Evolutionary conservation across 345 rosid species (phyloP), one percentile per base, ranked within the genome.

Genomic region (Corchorus capsularis): DNA sequence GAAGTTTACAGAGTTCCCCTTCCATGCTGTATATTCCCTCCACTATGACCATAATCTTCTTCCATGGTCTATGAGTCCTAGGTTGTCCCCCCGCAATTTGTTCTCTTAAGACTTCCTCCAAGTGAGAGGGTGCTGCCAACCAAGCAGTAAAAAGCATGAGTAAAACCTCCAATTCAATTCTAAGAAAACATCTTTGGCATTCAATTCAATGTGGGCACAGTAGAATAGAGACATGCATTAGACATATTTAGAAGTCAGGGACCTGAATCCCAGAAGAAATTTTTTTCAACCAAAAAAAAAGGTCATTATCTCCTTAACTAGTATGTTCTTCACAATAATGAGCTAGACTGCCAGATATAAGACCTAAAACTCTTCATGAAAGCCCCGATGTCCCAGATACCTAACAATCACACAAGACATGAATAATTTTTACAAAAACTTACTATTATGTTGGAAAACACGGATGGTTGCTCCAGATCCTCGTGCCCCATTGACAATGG

Each of bases 11-110:
- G 60, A 94, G 83, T 62, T 91, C 95, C 60, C 98, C 97, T 83
- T 94, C 97, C 97, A 93, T 94, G 79, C 98, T 93, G 80, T 93
- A 94, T 64, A 91, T 93, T 35, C 98, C 98, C 82, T 94, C 97
- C n/a, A 93, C 89, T 2, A 94, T 77, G 35, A 94, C 95, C 15
- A 94, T 82, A 35, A 93, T 94, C 88, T 94, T 91, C 87, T 89
- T 94, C 98, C 98, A 94, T 0, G 97, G 97, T 77, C 95, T 86
- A 74, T 88, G 98, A 7, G 97, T 93, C 85, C 93, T 89, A 0
- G 97, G 97, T 80, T 93, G 97, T 65, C 98, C 97, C 43, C 87
- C 94, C 0, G 92, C 98, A 61, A 94, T 94, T 82, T 94, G 97
- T 77, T 93, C 97, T 79, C 92, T 90, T 82, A 93, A 66, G 39